A percentile compares a stretch with the other conserved stretches of the same genome.
Evolutionary conservation across 495 filamentous ascomycete genomes (phyloP).

Genomic region (Astrothelium subdiscretum): DNA sequence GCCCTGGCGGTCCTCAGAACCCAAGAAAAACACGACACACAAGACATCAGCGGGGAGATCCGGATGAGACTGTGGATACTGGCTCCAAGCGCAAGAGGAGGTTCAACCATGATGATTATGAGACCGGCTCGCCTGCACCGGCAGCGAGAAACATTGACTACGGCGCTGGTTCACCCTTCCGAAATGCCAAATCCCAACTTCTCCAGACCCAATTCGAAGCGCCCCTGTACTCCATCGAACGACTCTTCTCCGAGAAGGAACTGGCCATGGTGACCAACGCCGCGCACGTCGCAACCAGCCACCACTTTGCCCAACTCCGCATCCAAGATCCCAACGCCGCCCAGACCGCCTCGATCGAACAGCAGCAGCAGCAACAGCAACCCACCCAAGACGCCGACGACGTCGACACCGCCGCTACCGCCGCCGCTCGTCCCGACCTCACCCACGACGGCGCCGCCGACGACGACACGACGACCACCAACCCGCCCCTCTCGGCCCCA

Average conservation of each 20-base stretch:
- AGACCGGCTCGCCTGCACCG: constrained; percentile 41
- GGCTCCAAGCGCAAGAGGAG: constrained; percentile 60
- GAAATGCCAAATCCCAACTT: constrained; percentile 40
- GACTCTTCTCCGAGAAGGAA: constrained; percentile 91
- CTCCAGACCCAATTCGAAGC: constrained; percentile 39
- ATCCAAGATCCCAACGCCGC: constrained; percentile 8
- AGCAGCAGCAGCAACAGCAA: constrained; percentile 5
- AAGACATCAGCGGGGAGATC: constrained; percentile 50
- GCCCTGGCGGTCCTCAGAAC: constrained; percentile 56
- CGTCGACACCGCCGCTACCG: constrained; percentile 3
- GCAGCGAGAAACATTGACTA: constrained; percentile 35
- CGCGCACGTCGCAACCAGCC: constrained; percentile 26
- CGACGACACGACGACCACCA: constrained; percentile 10
- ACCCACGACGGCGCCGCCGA: constrained; percentile 16
- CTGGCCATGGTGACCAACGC: constrained; percentile 47
- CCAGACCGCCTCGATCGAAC: constrained; percentile 4
- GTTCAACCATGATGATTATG: constrained; percentile 58
- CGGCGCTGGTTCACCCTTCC: constrained; percentile 43
- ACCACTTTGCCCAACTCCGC: constrained; percentile 28
- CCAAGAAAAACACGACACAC: constrained; percentile 68
- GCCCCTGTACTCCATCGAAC: constrained; percentile 61
- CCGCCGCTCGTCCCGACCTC: constrained; percentile 1
- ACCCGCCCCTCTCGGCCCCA: constrained; percentile 15
- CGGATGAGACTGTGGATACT: constrained; percentile 55
- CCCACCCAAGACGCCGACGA: constrained; percentile 7